Conservation (phyloP, 805 yeast species). For the Schwanniomyces occidentalis region DNA sequence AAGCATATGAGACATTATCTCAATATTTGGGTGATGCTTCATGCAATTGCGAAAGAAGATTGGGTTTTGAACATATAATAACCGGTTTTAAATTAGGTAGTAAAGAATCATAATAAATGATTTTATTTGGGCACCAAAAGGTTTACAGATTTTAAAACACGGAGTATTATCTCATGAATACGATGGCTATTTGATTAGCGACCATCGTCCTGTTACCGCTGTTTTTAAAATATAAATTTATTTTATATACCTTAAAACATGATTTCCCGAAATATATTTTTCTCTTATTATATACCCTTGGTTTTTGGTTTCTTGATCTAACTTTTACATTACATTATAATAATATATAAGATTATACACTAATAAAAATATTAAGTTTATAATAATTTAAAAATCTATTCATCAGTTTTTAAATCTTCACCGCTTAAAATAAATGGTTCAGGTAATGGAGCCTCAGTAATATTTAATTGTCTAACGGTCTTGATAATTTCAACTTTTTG, state of each 20-base stretch:
- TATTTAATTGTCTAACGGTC: slow-evolving; percentile 78
- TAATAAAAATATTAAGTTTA: background rate
- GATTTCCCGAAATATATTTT: background rate
- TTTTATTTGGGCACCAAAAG: slow-evolving; percentile 39
- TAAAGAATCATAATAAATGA: slow-evolving; percentile 39
- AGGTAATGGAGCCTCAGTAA: slow-evolving; percentile 73
- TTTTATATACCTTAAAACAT: background rate
- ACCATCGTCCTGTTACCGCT: slow-evolving; percentile 37
- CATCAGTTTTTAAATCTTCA: slow-evolving; percentile 48
- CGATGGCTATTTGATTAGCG: slow-evolving; percentile 32
- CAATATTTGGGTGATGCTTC: slow-evolving; percentile 16
- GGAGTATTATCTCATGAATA: slow-evolving; percentile 27
- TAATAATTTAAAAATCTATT: too few species aligned
- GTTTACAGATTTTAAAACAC: slow-evolving; percentile 12
- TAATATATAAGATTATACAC: slow-evolving; percentile 1
- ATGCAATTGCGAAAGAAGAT: slow-evolving; percentile 29
- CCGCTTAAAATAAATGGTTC: slow-evolving; percentile 67
- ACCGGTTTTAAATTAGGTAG: slow-evolving; percentile 38
- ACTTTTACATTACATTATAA: slow-evolving; percentile 1
- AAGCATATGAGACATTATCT: slow-evolving; percentile 36
- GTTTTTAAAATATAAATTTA: slow-evolving; percentile 6
- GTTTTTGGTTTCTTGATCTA: slow-evolving; percentile 1
- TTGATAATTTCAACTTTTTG: slow-evolving; percentile 68
- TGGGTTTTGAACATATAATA: slow-evolving; percentile 42
- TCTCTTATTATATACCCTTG: background rate